These are phyloP conservation scores for Phallus indusiatus DNA, from an alignment of 768 basidiomycete species.

Conservation along the genomic window DNA sequence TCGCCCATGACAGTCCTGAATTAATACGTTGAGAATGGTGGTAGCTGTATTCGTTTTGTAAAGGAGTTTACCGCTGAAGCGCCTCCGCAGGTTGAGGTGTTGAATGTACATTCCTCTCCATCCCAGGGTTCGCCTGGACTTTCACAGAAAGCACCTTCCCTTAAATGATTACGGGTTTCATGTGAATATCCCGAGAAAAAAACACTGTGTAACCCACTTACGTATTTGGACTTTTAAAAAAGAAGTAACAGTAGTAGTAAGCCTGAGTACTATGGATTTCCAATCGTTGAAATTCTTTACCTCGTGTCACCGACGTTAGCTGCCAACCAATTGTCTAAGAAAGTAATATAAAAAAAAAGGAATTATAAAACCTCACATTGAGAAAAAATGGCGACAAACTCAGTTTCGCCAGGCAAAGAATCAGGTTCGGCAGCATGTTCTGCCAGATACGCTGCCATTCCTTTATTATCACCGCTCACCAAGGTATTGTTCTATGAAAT, in stretches of 20 bases:
- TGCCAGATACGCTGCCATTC: constrained; percentile 75
- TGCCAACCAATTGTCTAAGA: constrained; percentile 19
- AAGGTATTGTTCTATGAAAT: constrained; percentile 76
- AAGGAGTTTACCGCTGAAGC: constrained; percentile 4
- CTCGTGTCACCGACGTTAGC: constrained; percentile 72
- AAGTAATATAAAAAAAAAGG: no score
- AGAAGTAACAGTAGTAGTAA: not conserved
- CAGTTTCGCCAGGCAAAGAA: constrained; percentile 55
- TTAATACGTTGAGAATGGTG: no score
- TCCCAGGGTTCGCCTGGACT: constrained; percentile 61
- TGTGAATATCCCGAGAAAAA: constrained; percentile 5
- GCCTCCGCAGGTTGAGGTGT: constrained; percentile 63
- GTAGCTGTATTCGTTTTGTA: not conserved
- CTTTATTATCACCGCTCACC: constrained; percentile 77
- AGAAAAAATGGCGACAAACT: constrained; percentile 66
- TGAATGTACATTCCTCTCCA: constrained; percentile 55
- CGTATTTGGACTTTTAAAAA: constrained; percentile 61
- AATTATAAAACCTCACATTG: constrained; percentile 38
- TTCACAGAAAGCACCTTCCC: constrained; percentile 65
- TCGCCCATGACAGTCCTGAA: constrained; percentile 19
- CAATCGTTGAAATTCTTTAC: not conserved
- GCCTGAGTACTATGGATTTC: not conserved
- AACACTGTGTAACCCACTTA: constrained; percentile 25
- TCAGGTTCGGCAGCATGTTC: constrained; percentile 62
- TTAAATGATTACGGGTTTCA: no score